phyloP scores from a whole-genome alignment of 208 protist species.

The Lotmaria passim region DNA sequence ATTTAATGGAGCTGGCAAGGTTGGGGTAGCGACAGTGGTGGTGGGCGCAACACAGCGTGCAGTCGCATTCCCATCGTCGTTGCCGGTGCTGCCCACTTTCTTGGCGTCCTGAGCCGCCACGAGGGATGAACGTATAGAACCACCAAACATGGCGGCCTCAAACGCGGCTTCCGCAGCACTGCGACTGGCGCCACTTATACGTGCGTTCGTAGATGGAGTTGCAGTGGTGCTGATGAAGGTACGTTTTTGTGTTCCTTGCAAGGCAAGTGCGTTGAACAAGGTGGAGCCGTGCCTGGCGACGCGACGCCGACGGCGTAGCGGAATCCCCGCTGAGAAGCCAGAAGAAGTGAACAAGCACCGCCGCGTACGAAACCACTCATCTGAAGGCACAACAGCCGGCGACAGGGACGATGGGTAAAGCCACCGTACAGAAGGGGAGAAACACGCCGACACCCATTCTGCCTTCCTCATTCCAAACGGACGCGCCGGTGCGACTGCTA shows the following conservation, averaged over 20 bases:
- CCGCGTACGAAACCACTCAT: not conserved
- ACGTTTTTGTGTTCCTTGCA: too few species aligned
- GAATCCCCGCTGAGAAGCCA: not conserved
- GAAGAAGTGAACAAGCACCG: not conserved
- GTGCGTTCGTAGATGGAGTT: too few species aligned
- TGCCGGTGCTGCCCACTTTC: not conserved
- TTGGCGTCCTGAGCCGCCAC: not conserved
- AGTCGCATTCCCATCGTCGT: not conserved
- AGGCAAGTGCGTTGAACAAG: too few species aligned
- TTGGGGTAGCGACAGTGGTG: too few species aligned
- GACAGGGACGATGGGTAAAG: not conserved
- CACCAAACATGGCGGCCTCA: conserved; percentile 22
- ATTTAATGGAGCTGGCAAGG: too few species aligned
- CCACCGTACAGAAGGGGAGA: conserved; percentile 5
- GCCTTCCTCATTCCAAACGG: conserved; percentile 5
- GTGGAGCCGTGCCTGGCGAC: too few species aligned
- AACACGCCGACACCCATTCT: not conserved
- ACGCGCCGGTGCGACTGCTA: not conserved
- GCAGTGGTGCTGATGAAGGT: not conserved
- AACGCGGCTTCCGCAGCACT: conserved; percentile 17
- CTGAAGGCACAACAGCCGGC: not conserved
- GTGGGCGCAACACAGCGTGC: too few species aligned
- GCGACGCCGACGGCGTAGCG: not conserved
- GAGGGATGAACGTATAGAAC: not conserved
- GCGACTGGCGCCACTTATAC: not conserved